Conservation (phyloP, 2,329 filamentous ascomycete genomes). For the Paecilomyces variotii region DNA sequence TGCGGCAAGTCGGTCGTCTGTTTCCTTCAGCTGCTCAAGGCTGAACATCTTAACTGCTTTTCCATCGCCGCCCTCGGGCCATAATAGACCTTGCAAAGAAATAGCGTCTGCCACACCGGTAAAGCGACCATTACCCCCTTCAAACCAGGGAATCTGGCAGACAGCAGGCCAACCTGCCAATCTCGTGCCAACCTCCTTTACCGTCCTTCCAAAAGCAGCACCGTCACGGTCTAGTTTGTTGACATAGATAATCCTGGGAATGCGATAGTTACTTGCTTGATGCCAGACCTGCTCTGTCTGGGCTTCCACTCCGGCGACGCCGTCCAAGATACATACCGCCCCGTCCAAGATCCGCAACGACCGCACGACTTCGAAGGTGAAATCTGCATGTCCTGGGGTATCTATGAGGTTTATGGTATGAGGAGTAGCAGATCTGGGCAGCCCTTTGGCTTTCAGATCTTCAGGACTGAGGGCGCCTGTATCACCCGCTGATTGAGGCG, state of each 20-base stretch:
- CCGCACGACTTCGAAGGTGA: constrained; percentile 90
- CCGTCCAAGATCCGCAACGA: constrained; percentile 83
- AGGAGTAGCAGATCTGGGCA: constrained; percentile 45
- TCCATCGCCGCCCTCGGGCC: constrained; percentile 60
- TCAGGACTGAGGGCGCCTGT: constrained; percentile 9
- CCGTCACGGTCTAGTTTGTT: constrained; percentile 83
- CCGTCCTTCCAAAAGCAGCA: constrained; percentile 72
- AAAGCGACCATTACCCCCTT: constrained; percentile 62
- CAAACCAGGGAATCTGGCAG: constrained; percentile 94
- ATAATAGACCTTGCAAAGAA: constrained; percentile 64
- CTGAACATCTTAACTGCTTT: constrained; percentile 51
- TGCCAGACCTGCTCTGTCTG: constrained; percentile 96
- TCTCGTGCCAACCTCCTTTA: constrained; percentile 74
- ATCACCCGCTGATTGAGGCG: constrained; percentile 39
- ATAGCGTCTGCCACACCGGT: constrained; percentile 80
- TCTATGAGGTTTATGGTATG: constrained; percentile 89
- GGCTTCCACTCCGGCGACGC: constrained; percentile 88
- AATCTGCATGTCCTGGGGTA: constrained; percentile 93
- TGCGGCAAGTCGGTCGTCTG: constrained; percentile 44
- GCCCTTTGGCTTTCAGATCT: constrained; percentile 22
- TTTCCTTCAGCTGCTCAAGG: constrained; percentile 45
- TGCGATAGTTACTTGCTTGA: constrained; percentile 76
- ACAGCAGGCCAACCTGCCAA: constrained; percentile 80
- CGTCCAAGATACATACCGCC: constrained; percentile 86
- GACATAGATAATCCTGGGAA: constrained; percentile 73